Conservation (phyloP, 768 basidiomycete species). For the Russula foetens region DNA sequence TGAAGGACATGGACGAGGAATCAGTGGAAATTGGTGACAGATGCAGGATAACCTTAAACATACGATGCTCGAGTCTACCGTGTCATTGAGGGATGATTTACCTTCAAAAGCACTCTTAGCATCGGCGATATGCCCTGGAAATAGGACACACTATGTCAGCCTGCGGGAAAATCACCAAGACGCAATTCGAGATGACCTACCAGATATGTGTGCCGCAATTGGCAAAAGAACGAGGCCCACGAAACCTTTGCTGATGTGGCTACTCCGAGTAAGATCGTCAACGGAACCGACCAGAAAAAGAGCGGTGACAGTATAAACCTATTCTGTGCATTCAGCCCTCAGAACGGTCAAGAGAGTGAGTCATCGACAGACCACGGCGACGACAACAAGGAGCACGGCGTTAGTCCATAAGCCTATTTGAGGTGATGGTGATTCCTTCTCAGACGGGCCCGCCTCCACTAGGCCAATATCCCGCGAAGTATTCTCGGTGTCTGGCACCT, state of each 20-base stretch:
- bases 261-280: constrained; percentile 51
- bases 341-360: not conserved
- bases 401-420: constrained; percentile 30
- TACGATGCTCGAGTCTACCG: constrained; percentile 78
- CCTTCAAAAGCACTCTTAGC: constrained; percentile 87
- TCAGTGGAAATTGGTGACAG: too few relatives aligned
- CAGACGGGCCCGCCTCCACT: constrained; percentile 13
- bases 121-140: constrained; percentile 76
- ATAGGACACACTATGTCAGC: constrained; percentile 8
- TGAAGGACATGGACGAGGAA: not conserved
- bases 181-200: constrained; percentile 30
- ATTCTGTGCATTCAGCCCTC: not conserved
- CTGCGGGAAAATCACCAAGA: not conserved
- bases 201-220: constrained; percentile 84
- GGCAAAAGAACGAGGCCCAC: constrained; percentile 85
- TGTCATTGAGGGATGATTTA: constrained; percentile 81
- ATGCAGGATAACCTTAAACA: too few relatives aligned
- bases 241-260: constrained; percentile 65
- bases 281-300: constrained; percentile 75
- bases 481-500: not conserved
- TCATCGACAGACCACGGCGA: constrained; percentile 32
- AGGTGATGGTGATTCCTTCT: constrained; percentile 26
- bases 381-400: constrained; percentile 28
- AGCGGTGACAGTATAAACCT: constrained; percentile 46
- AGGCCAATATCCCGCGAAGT: not conserved